Conservation (phyloP, 164 flowering plant genomes). For the Chimonanthus praecox region DNA sequence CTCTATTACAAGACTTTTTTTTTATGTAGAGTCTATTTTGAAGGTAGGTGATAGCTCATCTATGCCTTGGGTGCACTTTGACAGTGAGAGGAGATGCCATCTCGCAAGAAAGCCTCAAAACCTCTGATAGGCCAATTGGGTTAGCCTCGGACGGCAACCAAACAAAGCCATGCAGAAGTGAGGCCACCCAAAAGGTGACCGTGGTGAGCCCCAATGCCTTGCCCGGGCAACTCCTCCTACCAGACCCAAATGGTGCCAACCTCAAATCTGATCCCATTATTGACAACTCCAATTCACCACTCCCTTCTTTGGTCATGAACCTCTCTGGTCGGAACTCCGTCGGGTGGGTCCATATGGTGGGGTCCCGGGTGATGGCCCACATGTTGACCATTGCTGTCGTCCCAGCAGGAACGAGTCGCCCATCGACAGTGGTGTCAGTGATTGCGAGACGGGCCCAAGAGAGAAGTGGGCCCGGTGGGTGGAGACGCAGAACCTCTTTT, state of each 20-base stretch:
- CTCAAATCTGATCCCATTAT: constrained; percentile 60
- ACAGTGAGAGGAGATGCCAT: constrained; percentile 43
- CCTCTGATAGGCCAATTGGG: constrained; percentile 45
- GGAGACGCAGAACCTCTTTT: constrained; percentile 44
- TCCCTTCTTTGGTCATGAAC: constrained; percentile 23
- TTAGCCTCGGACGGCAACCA: constrained; percentile 30
- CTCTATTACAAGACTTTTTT: neutral
- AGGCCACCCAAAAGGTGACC: constrained; percentile 53
- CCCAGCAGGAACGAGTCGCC: constrained; percentile 60
- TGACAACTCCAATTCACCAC: constrained; percentile 33
- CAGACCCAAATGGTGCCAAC: constrained; percentile 79
- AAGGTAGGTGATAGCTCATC: neutral
- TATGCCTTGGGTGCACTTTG: constrained; percentile 22
- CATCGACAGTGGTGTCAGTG: constrained; percentile 57
- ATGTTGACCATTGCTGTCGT: constrained; percentile 90
- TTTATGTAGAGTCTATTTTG: neutral
- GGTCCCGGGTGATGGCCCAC: constrained; percentile 81
- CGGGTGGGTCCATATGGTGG: constrained; percentile 51
- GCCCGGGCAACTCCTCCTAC: constrained; percentile 65
- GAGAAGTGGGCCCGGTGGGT: constrained; percentile 65
- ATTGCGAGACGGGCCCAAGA: constrained; percentile 54
- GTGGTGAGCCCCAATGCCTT: constrained; percentile 50
- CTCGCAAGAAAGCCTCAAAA: constrained; percentile 50
- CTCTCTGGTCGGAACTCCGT: constrained; percentile 50
- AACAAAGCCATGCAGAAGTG: constrained; percentile 40